phyloP scores from a whole-genome alignment of 352 stramenopile genomes.

The Pythium coloratum region DNA sequence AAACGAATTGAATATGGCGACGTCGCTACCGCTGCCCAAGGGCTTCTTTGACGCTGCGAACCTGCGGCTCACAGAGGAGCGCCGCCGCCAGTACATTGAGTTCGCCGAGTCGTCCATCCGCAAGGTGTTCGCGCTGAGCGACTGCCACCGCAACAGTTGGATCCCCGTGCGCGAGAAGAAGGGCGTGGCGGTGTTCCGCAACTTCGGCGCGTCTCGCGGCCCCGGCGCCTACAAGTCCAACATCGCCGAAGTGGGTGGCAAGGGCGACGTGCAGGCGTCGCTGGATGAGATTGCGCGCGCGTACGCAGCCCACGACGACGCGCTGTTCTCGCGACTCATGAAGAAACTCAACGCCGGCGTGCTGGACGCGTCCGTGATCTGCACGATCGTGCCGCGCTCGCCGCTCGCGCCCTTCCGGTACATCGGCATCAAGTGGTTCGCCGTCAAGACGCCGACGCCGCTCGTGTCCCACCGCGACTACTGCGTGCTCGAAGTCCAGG shows the following conservation, averaged over 20 bases:
- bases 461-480: slow-evolving; percentile 85
- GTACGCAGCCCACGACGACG: slow-evolving; percentile 79
- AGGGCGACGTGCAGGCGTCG: slow-evolving; percentile 62
- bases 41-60: slow-evolving; percentile 76
- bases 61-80: slow-evolving; percentile 62
- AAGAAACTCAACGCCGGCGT: slow-evolving; percentile 77
- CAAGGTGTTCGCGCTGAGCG: slow-evolving; percentile 80
- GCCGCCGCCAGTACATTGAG: slow-evolving; percentile 76
- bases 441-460: slow-evolving; percentile 76
- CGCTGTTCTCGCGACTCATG: slow-evolving; percentile 73
- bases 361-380: slow-evolving; percentile 77
- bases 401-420: slow-evolving; percentile 73
- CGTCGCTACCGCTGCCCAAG: slow-evolving; percentile 66
- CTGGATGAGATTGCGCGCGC: slow-evolving; percentile 74
- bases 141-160: slow-evolving; percentile 83
- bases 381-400: slow-evolving; percentile 76
- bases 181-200: slow-evolving; percentile 74
- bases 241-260: slow-evolving; percentile 75
- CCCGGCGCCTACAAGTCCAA: slow-evolving; percentile 72
- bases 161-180: slow-evolving; percentile 87
- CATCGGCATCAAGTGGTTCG: slow-evolving; percentile 89
- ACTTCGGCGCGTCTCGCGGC: slow-evolving; percentile 63
- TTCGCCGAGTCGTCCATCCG: slow-evolving; percentile 80
- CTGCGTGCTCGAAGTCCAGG: slow-evolving; percentile 83
- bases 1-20: slow-evolving; percentile 36